Evolutionary conservation across 116 monocot species (phyloP).

Genomic region (Phalaenopsis hybrid): DNA sequence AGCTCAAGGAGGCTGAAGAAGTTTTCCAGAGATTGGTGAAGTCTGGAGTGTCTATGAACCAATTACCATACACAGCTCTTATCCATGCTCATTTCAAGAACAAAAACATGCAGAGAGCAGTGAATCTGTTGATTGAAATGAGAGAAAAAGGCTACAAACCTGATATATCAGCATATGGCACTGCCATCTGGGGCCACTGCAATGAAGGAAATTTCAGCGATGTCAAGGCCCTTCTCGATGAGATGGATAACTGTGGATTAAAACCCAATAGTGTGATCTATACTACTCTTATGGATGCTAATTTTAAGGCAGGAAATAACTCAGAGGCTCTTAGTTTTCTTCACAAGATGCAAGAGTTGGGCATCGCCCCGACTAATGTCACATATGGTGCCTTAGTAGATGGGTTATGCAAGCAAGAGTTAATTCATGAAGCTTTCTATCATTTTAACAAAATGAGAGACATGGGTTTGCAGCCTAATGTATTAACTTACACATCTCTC

Average conservation of each 20-base stretch:
- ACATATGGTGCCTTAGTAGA: constrained; percentile 78
- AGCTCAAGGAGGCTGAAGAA: constrained; percentile 57
- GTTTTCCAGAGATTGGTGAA: constrained; percentile 47
- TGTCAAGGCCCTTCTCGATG: constrained; percentile 33
- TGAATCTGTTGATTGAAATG: constrained; percentile 49
- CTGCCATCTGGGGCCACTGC: constrained; percentile 66
- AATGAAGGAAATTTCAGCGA: constrained; percentile 51
- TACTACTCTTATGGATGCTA: constrained; percentile 61
- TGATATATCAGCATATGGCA: constrained; percentile 55
- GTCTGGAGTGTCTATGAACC: constrained; percentile 38
- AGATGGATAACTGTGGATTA: constrained; percentile 45
- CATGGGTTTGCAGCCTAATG: constrained; percentile 57
- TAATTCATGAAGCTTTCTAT: constrained; percentile 45
- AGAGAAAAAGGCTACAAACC: constrained; percentile 40
- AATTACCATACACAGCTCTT: constrained; percentile 54
- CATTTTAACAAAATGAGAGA: constrained; percentile 65
- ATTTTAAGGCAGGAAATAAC: constrained; percentile 53
- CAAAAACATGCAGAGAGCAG: constrained; percentile 41
- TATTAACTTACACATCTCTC: constrained; percentile 50
- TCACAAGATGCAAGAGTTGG: constrained; percentile 53
- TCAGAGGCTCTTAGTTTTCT: constrained; percentile 55
- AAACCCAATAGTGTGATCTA: constrained; percentile 72
- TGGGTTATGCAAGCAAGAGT: constrained; percentile 81
- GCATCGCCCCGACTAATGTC: constrained; percentile 33
- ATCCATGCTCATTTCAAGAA: constrained; percentile 63